Evolutionary conservation across 106 monocot species (phyloP).

Genomic region (Dendrobium catenatum): DNA sequence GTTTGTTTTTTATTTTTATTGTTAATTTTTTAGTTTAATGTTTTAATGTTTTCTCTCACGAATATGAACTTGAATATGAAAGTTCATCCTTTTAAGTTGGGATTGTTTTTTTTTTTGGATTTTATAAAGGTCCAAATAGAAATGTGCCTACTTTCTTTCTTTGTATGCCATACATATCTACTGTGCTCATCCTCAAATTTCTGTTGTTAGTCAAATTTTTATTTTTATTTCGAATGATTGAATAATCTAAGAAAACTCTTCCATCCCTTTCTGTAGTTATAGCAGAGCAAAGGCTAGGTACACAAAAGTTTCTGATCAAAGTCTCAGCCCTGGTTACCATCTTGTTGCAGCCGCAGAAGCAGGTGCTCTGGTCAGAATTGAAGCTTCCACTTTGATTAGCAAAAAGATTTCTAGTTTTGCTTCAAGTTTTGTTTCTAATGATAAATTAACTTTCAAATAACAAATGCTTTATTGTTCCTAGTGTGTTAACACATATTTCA

Average conservation of each 20-base stretch:
- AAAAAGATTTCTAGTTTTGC: neutral
- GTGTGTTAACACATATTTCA: neutral
- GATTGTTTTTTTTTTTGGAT: neutral
- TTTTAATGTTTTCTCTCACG: neutral
- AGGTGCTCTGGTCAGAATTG: conserved; percentile 57
- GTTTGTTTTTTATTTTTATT: neutral
- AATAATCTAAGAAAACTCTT: neutral
- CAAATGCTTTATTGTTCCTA: neutral
- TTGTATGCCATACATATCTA: neutral
- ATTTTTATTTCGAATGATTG: neutral
- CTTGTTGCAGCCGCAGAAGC: conserved; percentile 89
- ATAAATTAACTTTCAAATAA: neutral
- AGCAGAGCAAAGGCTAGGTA: conserved; percentile 72
- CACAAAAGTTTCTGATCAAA: conserved; percentile 20
- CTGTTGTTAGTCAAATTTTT: neutral
- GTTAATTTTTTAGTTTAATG: neutral
- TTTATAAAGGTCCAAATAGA: neutral
- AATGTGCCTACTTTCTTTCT: neutral
- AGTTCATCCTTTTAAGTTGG: neutral
- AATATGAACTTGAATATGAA: neutral
- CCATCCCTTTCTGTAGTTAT: conserved; percentile 47
- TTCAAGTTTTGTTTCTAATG: neutral
- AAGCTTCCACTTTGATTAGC: neutral
- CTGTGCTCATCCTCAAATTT: neutral
- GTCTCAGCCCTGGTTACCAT: conserved; percentile 54